Conservation (phyloP, 139 green algal species). For the Asterochloris erici region DNA sequence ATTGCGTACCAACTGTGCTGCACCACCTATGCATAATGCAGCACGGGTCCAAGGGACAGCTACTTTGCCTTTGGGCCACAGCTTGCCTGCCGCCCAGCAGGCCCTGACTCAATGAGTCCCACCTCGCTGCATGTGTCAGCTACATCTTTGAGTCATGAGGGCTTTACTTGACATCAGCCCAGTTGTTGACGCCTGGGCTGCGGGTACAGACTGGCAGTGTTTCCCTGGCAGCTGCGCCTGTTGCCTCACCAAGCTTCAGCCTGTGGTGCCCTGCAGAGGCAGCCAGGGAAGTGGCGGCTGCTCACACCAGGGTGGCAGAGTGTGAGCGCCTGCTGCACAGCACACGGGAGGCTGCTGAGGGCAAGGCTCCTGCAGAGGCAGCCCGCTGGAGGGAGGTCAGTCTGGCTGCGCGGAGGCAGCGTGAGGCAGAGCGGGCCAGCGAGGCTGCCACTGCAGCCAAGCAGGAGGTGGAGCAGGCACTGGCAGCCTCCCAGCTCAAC, state of each 20-base stretch:
- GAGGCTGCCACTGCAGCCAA: conserved; percentile 10
- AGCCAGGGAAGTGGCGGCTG: conserved; percentile 31
- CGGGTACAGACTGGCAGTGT: too few relatives aligned
- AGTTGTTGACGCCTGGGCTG: too few relatives aligned
- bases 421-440: conserved; percentile 3
- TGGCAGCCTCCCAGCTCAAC: conserved; percentile 4
- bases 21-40: too few relatives aligned
- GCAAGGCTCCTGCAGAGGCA: background rate
- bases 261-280: conserved; percentile 7
- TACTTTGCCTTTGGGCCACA: too few relatives aligned
- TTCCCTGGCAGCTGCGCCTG: too few relatives aligned
- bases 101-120: too few relatives aligned
- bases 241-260: too few relatives aligned
- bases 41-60: too few relatives aligned
- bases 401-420: conserved; percentile 1
- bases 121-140: too few relatives aligned
- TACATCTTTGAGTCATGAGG: too few relatives aligned
- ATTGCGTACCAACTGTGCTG: background rate
- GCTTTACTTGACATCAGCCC: too few relatives aligned
- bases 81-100: too few relatives aligned
- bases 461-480: background rate
- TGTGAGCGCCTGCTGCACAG: background rate
- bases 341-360: background rate
- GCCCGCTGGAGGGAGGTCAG: conserved; percentile 20
- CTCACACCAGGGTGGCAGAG: conserved; percentile 12